Percentiles rank a stretch among this genome's conserved stretches.
phyloP scores from a whole-genome alignment of 495 filamentous ascomycete species.

The Penicillium mononematosum region DNA sequence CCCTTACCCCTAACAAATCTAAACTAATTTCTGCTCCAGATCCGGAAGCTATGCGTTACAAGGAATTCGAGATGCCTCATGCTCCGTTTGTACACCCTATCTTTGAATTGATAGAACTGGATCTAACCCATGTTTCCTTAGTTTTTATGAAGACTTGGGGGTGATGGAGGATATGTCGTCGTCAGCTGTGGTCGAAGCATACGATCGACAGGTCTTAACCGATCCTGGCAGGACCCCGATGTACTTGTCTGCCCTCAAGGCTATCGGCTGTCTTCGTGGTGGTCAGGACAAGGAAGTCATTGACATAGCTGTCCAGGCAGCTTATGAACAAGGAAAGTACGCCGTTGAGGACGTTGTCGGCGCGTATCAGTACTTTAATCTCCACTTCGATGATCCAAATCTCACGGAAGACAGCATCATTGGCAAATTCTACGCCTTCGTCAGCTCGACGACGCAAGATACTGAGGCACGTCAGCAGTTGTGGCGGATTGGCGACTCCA shows the following conservation, averaged over 20 bases:
- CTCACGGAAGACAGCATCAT: slow-evolving; percentile 58
- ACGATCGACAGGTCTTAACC: slow-evolving; percentile 38
- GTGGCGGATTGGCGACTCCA: slow-evolving; percentile 54
- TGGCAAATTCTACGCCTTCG: slow-evolving; percentile 53
- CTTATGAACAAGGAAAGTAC: slow-evolving; percentile 44
- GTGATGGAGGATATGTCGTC: slow-evolving; percentile 45
- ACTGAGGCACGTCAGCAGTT: slow-evolving; percentile 52
- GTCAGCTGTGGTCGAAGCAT: slow-evolving; percentile 38
- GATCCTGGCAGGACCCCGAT: slow-evolving; percentile 30
- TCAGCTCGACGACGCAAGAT: slow-evolving; percentile 49
- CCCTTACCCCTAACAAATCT: neutral
- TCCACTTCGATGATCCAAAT: slow-evolving; percentile 35
- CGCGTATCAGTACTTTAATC: slow-evolving; percentile 56
- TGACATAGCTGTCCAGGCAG: slow-evolving; percentile 36
- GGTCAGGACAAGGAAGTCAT: slow-evolving; percentile 38
- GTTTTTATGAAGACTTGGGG: slow-evolving; percentile 47
- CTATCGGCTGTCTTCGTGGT: slow-evolving; percentile 34
- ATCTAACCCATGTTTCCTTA: slow-evolving; percentile 21
- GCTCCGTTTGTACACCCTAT: slow-evolving; percentile 15
- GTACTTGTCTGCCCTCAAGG: slow-evolving; percentile 40
- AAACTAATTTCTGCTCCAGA: slow-evolving; percentile 26
- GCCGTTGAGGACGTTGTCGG: slow-evolving; percentile 53
- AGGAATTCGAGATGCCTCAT: slow-evolving; percentile 38
- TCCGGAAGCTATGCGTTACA: slow-evolving; percentile 26
- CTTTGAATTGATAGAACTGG: neutral